phyloP scores from a whole-genome alignment of 805 yeast genomes.

The Isabelozyma gotoi region DNA sequence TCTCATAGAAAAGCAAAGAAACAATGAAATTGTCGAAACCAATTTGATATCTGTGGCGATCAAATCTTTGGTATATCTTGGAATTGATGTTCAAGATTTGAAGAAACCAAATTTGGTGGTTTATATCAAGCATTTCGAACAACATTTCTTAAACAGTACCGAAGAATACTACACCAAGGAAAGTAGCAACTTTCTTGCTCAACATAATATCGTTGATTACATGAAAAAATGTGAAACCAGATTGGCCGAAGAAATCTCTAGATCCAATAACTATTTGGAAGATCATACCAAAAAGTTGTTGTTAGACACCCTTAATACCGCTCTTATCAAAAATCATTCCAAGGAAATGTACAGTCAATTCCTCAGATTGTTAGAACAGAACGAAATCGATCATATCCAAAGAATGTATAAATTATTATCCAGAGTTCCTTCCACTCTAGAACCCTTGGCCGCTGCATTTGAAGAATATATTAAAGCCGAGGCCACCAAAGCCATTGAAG shows the following conservation, averaged over 20 bases:
- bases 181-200: slow-evolving; percentile 61
- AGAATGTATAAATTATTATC: slow-evolving; percentile 74
- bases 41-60: slow-evolving; percentile 69
- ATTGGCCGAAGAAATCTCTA: slow-evolving; percentile 76
- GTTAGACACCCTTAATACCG: slow-evolving; percentile 71
- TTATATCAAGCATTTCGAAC: slow-evolving; percentile 79
- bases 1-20: slow-evolving; percentile 75
- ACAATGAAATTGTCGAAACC: slow-evolving; percentile 71
- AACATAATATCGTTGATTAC: slow-evolving; percentile 86
- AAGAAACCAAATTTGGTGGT: slow-evolving; percentile 81
- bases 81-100: slow-evolving; percentile 87
- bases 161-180: slow-evolving; percentile 67
- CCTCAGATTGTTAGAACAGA: slow-evolving; percentile 68
- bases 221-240: slow-evolving; percentile 82
- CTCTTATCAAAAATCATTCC: slow-evolving; percentile 78
- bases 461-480: slow-evolving; percentile 65
- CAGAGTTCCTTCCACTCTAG: slow-evolving; percentile 77
- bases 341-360: slow-evolving; percentile 76
- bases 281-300: slow-evolving; percentile 79
- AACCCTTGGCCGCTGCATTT: slow-evolving; percentile 71
- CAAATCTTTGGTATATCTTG: slow-evolving; percentile 83
- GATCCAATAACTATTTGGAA: slow-evolving; percentile 79
- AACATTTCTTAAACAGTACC: slow-evolving; percentile 69
- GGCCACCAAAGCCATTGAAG: slow-evolving; percentile 52
- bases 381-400: slow-evolving; percentile 67